Conservation (phyloP, 257 asterid species). For the Scutellaria galericulata region DNA sequence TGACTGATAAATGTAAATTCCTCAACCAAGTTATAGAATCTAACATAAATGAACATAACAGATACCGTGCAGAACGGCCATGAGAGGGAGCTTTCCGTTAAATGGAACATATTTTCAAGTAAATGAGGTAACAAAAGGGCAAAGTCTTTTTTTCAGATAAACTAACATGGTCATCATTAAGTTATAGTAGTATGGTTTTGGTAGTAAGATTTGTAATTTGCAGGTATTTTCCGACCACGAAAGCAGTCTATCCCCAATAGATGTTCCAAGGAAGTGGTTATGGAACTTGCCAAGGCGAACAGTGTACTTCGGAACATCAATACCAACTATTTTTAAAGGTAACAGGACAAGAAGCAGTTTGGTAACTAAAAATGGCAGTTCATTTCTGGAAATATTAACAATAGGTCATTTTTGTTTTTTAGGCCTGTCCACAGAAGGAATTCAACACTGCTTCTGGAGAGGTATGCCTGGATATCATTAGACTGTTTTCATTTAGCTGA, state of each 20-base stretch:
- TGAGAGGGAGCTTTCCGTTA: slow-evolving; percentile 98
- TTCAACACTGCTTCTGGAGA: slow-evolving; percentile 96
- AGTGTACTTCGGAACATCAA: slow-evolving; percentile 96
- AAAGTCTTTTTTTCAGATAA: slow-evolving; percentile 30
- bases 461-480: slow-evolving; percentile 47
- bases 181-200: slow-evolving; percentile 17
- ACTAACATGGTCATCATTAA: slow-evolving; percentile 15
- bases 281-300: slow-evolving; percentile 90
- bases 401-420: slow-evolving; percentile 34
- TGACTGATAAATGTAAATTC: slow-evolving; percentile 2
- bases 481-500: neutral
- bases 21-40: slow-evolving; percentile 24
- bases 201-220: slow-evolving; percentile 23
- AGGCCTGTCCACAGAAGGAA: slow-evolving; percentile 83
- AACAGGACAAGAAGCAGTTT: slow-evolving; percentile 30
- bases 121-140: slow-evolving; percentile 69
- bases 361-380: slow-evolving; percentile 13
- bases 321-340: slow-evolving; percentile 94
- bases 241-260: slow-evolving; percentile 78
- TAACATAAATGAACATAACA: slow-evolving; percentile 47
- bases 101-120: slow-evolving; percentile 99
- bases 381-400: slow-evolving; percentile 31
- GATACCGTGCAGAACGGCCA: slow-evolving; percentile 99
- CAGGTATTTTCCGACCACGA: slow-evolving; percentile 98
- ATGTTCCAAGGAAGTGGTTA: slow-evolving; percentile 86